phyloP scores from a whole-genome alignment of 306 rosid species.

The Cyamopsis tetragonoloba region DNA sequence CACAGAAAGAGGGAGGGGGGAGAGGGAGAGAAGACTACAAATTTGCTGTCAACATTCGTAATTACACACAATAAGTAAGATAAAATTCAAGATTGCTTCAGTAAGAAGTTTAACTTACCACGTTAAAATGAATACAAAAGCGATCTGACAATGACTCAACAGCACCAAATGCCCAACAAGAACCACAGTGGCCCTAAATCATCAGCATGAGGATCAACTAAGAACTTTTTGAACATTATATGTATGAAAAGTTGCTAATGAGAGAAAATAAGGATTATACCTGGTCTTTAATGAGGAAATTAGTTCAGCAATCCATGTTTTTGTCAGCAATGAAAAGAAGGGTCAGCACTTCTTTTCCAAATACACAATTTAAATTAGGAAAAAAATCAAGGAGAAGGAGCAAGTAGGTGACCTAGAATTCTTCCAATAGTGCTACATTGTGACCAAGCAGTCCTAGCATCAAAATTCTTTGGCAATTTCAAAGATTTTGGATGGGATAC shows the following conservation, averaged over 20 bases:
- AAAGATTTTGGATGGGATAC: constrained; percentile 58
- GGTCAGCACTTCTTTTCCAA: constrained; percentile 37
- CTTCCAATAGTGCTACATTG: constrained; percentile 73
- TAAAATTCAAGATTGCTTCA: background rate
- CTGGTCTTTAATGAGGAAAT: constrained; percentile 64
- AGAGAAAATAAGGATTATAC: constrained; percentile 36
- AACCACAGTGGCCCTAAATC: constrained; percentile 95
- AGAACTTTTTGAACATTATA: constrained; percentile 3
- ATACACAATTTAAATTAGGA: background rate
- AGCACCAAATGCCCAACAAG: constrained; percentile 99
- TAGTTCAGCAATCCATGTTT: constrained; percentile 36
- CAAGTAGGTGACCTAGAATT: constrained; percentile 58
- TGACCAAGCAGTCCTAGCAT: constrained; percentile 91
- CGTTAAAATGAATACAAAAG: constrained; percentile 67
- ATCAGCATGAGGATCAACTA: constrained; percentile 21
- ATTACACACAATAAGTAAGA: constrained; percentile 12
- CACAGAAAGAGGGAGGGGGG: background rate
- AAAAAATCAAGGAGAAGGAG: background rate
- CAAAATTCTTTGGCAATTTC: constrained; percentile 67
- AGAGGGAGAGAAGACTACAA: background rate
- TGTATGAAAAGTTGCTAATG: background rate
- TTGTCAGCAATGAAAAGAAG: constrained; percentile 28
- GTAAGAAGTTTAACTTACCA: constrained; percentile 40
- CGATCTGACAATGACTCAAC: constrained; percentile 92
- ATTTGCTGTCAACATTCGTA: background rate